Conservation (phyloP, 768 basidiomycete genomes). For the Hypsizygus marmoreus region DNA sequence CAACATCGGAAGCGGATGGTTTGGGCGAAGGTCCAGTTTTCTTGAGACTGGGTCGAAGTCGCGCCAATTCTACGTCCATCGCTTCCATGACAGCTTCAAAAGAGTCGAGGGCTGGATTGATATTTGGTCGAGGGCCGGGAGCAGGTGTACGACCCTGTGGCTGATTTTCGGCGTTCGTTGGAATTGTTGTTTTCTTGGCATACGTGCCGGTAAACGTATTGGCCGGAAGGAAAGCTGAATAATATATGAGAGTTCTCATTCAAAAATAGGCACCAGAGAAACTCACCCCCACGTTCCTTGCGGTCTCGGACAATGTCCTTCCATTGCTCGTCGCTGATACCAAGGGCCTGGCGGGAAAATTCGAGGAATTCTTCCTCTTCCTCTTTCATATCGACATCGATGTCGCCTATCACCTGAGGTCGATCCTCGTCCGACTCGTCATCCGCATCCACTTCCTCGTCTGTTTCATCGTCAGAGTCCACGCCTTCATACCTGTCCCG, state of each 20-base stretch:
- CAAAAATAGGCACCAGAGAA: background rate
- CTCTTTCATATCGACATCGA: conserved; percentile 89
- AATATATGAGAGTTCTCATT: conserved; percentile 4
- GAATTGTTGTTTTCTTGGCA: conserved; percentile 9
- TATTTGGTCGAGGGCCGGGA: conserved; percentile 40
- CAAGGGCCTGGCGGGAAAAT: conserved; percentile 90
- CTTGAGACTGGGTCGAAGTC: conserved; percentile 34
- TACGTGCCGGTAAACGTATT: conserved; percentile 29
- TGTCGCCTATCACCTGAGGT: conserved; percentile 81
- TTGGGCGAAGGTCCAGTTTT: conserved; percentile 16
- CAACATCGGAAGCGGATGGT: conserved; percentile 19
- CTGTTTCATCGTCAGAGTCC: conserved; percentile 87
- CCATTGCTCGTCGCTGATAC: conserved; percentile 91
- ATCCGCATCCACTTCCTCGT: conserved; percentile 58
- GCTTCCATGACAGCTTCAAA: conserved; percentile 97
- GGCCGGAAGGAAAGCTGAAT: conserved; percentile 61
- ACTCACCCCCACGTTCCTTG: conserved; percentile 77
- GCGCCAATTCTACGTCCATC: conserved; percentile 83
- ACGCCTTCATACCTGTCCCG: conserved; percentile 91
- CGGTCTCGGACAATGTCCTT: conserved; percentile 81
- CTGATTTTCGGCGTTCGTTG: background rate
- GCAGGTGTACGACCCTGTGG: conserved; percentile 17
- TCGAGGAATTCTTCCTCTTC: conserved; percentile 95
- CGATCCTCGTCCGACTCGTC: conserved; percentile 74
- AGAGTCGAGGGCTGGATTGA: conserved; percentile 78